Conservation (phyloP, 139 green algal species). For the Pseudopediastrum boryanum region DNA sequence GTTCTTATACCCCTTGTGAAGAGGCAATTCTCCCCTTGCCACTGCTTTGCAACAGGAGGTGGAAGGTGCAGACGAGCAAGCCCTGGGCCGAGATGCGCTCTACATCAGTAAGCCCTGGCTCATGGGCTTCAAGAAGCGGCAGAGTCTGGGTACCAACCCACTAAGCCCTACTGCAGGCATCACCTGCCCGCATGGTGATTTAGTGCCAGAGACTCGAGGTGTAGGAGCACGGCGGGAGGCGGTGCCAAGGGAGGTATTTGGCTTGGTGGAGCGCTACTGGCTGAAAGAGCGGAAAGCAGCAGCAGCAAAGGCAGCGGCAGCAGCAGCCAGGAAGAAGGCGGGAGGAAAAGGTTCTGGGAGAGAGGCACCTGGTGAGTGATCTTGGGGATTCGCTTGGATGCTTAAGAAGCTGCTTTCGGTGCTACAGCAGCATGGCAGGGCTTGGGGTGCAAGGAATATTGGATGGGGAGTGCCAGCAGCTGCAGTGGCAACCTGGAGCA, state of each 20-base stretch:
- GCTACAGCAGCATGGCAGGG: too few species aligned
- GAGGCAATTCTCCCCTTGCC: too few species aligned
- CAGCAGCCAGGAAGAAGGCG: slow-evolving; percentile 5
- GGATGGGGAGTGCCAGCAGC: too few species aligned
- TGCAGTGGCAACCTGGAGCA: too few species aligned
- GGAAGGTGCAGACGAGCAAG: neutral
- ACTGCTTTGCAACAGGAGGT: neutral
- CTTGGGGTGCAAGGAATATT: too few species aligned
- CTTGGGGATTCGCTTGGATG: too few species aligned
- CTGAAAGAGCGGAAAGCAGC: slow-evolving; percentile 33
- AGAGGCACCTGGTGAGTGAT: too few species aligned
- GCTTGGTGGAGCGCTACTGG: slow-evolving; percentile 53
- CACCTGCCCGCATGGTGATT: slow-evolving; percentile 61
- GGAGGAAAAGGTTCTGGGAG: too few species aligned
- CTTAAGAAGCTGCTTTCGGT: too few species aligned
- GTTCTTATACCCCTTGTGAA: too few species aligned
- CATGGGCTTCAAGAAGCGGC: slow-evolving; percentile 33
- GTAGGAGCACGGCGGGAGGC: slow-evolving; percentile 38
- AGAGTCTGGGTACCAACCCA: slow-evolving; percentile 4
- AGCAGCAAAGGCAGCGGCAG: slow-evolving; percentile 46
- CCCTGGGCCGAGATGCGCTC: neutral
- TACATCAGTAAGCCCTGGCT: slow-evolving; percentile 55
- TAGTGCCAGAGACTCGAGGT: slow-evolving; percentile 46
- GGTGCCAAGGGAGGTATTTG: slow-evolving; percentile 54
- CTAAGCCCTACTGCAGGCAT: slow-evolving; percentile 55